Evolutionary conservation across 768 basidiomycete genomes (phyloP), one percentile per base, ranked within the genome.

Genomic region (Tylopilus subfusipes): DNA sequence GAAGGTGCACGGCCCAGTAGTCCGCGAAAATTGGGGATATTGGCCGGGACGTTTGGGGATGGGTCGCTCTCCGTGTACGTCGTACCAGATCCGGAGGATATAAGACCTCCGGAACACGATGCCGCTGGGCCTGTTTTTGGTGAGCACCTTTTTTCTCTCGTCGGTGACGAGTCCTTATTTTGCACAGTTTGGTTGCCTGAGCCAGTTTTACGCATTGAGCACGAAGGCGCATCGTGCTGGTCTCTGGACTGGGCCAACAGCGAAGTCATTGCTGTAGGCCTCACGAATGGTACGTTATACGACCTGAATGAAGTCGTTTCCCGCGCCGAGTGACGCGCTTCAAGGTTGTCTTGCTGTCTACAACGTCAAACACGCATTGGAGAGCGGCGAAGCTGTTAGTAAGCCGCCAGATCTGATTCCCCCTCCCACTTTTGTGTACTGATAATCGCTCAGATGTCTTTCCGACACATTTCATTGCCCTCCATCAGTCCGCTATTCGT

Each of bases 191-290:
- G 74, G 50, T 50, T 86, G 13, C 69, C 82, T 0, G 75, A 85
- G 44, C 91, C 94, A 0, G 64, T 88, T 3, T 47, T 95, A 7
- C 80, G 83, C 11, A 81, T 98, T 2, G 83, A 89, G 60, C 71
- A 92, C 2, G 84, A 86, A 50, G 89, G 92, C 40, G 80, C 90
- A 0, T 74, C 78, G n/a, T 88, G 86, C 64, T 88, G 82, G 80
- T 79, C 82, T 16, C 76, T 97, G 50, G 93, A 97, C 60, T 98
- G 94, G 94, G 89, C 85, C 0, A 93, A 91, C 58, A 90, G 91
- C 57, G 85, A 88, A 53, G 62, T 85, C 12, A 69, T 99, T 8
- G 93, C 91, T 0, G 82, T 88, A 13, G 95, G 94, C 0, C 86
- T 86, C 25, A 86, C 90, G 3, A 89, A 91, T 59, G 95, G 96